Conservation (phyloP, 2,329 filamentous ascomycete genomes). For the Sclerotinia glacialis region DNA sequence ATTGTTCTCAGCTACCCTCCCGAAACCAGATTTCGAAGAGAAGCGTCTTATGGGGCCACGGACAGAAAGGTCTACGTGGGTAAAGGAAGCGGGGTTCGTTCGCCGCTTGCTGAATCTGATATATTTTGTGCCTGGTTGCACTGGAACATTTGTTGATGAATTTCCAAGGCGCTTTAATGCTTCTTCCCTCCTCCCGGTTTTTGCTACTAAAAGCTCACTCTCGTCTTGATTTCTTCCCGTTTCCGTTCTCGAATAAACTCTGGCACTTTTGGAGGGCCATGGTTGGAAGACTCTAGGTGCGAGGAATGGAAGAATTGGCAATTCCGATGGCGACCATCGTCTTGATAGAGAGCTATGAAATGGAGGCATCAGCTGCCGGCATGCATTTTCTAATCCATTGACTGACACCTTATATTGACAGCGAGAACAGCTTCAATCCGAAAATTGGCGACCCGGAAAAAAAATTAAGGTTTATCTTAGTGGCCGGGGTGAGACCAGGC, state of each 20-base stretch:
- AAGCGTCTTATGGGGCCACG: slow-evolving; percentile 1
- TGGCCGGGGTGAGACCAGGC: slow-evolving; percentile 15
- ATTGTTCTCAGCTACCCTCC: not conserved
- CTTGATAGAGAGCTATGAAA: slow-evolving; percentile 30
- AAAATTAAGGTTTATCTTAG: slow-evolving; percentile 16
- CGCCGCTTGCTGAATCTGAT: slow-evolving; percentile 6
- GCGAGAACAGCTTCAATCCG: not conserved
- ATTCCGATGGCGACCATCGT: slow-evolving; percentile 36
- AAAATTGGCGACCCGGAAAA: slow-evolving; percentile 13
- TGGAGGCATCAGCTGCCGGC: slow-evolving; percentile 38
- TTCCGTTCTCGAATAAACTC: slow-evolving; percentile 19
- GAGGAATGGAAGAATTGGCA: slow-evolving; percentile 39
- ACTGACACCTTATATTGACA: not conserved
- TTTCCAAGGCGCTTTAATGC: not conserved
- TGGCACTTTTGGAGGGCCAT: slow-evolving; percentile 34
- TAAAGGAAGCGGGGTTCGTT: slow-evolving; percentile 4
- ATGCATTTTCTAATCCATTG: slow-evolving; percentile 23
- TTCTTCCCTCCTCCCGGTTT: not conserved
- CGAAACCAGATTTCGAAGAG: not conserved
- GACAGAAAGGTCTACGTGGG: not conserved
- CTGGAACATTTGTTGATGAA: not conserved
- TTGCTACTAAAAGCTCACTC: not conserved
- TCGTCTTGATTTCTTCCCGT: not conserved
- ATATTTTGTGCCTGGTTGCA: not conserved
- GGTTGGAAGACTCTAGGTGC: slow-evolving; percentile 38